These are phyloP conservation scores for Wolfiporia cocos DNA, from an alignment of 1,284 basidiomycete genomes.

Conservation along the genomic window DNA sequence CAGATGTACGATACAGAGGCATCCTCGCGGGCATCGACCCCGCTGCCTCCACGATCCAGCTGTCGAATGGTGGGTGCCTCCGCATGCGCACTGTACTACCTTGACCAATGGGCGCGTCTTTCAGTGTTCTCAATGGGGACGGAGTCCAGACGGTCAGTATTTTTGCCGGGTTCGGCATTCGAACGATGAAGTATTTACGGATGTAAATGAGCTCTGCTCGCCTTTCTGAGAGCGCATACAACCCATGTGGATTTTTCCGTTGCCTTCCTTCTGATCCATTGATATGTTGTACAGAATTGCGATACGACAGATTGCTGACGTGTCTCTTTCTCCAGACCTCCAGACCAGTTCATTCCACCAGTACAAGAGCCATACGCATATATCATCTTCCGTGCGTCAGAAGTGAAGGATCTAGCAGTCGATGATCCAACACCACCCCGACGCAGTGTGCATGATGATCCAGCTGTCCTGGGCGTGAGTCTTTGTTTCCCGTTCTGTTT, in stretches of 20 bases:
- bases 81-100: conserved; percentile 1
- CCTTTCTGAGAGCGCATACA: conserved; percentile 64
- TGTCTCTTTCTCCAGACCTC: conserved; percentile 39
- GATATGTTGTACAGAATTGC: conserved; percentile 7
- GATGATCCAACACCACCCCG: conserved; percentile 52
- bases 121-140: conserved; percentile 87
- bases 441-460: conserved; percentile 69
- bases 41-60: conserved; percentile 76
- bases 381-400: conserved; percentile 79
- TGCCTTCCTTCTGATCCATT: conserved; percentile 64
- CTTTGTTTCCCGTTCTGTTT: conserved; percentile 6
- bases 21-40: conserved; percentile 84
- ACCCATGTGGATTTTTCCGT: conserved; percentile 65
- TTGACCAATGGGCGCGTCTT: neutral
- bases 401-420: conserved; percentile 76
- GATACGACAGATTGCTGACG: conserved; percentile 13
- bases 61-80: conserved; percentile 66
- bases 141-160: conserved; percentile 71
- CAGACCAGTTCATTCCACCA: conserved; percentile 69
- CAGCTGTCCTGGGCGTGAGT: conserved; percentile 70
- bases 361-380: conserved; percentile 74
- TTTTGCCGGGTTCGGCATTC: conserved; percentile 4
- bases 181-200: conserved; percentile 56
- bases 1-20: conserved; percentile 86
- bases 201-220: conserved; percentile 55